Evolutionary conservation across 1,284 basidiomycete genomes (phyloP).

Genomic region (Ceratobasidium sp.): DNA sequence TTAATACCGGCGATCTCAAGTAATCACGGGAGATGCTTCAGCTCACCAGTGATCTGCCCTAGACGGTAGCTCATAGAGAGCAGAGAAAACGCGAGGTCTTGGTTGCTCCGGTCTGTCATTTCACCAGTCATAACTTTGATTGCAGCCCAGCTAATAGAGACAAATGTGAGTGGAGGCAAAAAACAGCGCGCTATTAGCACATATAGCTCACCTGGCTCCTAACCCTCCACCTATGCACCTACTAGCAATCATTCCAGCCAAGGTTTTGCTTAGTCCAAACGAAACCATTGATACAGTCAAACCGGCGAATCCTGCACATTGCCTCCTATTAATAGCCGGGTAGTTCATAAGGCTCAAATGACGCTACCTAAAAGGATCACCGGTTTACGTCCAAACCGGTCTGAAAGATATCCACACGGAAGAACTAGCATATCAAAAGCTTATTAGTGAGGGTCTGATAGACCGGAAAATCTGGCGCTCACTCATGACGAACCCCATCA

Average conservation of each 20-base stretch:
- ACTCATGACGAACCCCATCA: conserved; percentile 37
- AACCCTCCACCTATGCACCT: conserved; percentile 32
- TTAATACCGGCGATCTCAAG: not conserved
- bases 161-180: not conserved
- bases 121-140: conserved; percentile 39
- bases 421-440: conserved; percentile 7
- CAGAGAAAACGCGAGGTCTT: conserved; percentile 32
- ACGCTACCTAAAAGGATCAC: conserved; percentile 29
- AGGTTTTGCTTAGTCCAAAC: conserved; percentile 37
- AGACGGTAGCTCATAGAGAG: conserved; percentile 36
- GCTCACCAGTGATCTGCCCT: conserved; percentile 40
- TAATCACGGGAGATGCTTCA: not conserved
- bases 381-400: conserved; percentile 38
- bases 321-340: not conserved
- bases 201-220: conserved; percentile 17
- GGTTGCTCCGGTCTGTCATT: conserved; percentile 38
- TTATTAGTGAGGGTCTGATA: conserved; percentile 2
- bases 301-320: conserved; percentile 22
- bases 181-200: not conserved
- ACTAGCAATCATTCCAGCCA: conserved; percentile 38
- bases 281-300: conserved; percentile 38
- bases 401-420: conserved; percentile 39
- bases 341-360: not conserved
- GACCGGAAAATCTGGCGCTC: not conserved
- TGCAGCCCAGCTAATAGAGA: conserved; percentile 21